phyloP scores from a whole-genome alignment of 352 stramenopile genomes.

The Pythium myriotylum region DNA sequence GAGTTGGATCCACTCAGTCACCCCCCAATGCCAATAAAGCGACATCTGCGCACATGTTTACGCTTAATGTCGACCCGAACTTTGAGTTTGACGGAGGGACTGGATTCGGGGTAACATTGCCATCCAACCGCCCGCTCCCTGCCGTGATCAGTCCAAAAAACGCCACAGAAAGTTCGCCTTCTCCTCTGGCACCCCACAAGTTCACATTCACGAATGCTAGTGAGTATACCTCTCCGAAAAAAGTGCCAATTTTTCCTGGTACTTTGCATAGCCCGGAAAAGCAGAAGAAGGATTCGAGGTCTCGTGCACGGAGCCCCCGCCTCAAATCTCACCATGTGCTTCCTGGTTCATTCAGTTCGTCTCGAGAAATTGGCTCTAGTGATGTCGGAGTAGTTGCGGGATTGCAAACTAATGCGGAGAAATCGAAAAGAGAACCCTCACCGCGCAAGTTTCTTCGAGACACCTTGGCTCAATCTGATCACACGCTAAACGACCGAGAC shows the following conservation, averaged over 20 bases:
- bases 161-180: not conserved
- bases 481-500: conserved; percentile 4
- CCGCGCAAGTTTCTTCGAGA: conserved; percentile 69
- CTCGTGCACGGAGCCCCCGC: conserved; percentile 25
- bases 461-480: conserved; percentile 34
- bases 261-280: conserved; percentile 63
- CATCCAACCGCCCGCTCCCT: conserved; percentile 58
- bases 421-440: conserved; percentile 54
- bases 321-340: conserved; percentile 17
- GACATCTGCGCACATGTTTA: conserved; percentile 38
- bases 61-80: conserved; percentile 56
- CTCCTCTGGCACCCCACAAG: conserved; percentile 35
- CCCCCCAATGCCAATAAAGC: not conserved
- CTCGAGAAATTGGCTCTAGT: not conserved
- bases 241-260: conserved; percentile 71
- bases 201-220: conserved; percentile 73
- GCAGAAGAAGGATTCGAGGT: conserved; percentile 26
- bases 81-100: conserved; percentile 78
- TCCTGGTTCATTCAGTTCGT: not conserved
- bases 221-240: conserved; percentile 80
- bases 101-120: conserved; percentile 57
- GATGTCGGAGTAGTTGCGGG: not conserved
- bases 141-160: conserved; percentile 25
- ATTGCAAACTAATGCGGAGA: conserved; percentile 13
- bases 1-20: not conserved